Evolutionary conservation across 257 asterid species (phyloP).

Genomic region (Solanum dulcamara): DNA sequence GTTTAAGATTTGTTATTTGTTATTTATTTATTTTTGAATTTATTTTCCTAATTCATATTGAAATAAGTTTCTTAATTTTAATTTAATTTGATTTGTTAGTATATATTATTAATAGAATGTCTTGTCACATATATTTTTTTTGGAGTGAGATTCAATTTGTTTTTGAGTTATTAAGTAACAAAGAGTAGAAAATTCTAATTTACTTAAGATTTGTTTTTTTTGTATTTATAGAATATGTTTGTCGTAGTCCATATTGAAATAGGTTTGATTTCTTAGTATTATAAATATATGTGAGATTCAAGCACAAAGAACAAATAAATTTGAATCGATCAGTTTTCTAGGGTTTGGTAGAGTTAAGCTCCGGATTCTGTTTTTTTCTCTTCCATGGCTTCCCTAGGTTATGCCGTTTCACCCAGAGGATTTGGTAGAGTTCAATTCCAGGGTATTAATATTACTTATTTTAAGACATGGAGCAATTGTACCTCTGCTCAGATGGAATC

Average conservation of each 20-base stretch:
- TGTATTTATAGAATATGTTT: no score
- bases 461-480: conserved; percentile 83
- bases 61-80: background rate
- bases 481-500: conserved; percentile 66
- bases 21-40: no score
- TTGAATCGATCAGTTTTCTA: background rate
- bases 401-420: background rate
- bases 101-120: no score
- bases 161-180: no score
- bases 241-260: background rate
- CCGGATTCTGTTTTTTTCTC: background rate
- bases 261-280: background rate
- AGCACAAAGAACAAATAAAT: no score
- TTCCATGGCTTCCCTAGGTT: background rate
- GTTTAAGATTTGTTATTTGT: background rate
- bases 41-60: background rate
- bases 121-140: no score
- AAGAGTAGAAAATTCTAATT: no score
- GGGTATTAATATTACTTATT: conserved; percentile 35
- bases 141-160: no score
- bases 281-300: background rate
- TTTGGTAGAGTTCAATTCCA: conserved; percentile 24
- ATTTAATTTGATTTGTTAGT: background rate
- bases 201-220: no score
- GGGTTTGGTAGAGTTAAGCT: background rate